A percentile compares a stretch with the other conserved stretches of the same genome.
phyloP scores from a whole-genome alignment of 768 basidiomycete species.

The Boletus barrowsii region DNA sequence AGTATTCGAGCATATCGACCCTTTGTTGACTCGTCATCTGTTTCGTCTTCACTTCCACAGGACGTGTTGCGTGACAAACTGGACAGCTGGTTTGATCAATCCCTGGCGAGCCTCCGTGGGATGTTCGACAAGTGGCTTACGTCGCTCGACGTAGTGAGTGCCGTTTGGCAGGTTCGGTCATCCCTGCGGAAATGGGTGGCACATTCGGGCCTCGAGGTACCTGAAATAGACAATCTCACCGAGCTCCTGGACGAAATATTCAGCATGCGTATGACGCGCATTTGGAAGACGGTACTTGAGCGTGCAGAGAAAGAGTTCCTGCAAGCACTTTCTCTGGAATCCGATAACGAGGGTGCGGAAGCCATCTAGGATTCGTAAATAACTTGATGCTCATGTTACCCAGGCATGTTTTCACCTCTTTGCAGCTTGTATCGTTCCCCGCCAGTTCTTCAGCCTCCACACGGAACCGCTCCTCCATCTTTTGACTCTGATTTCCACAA shows the following conservation, averaged over 20 bases:
- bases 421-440: slow-evolving; percentile 56
- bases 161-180: slow-evolving; percentile 69
- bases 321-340: slow-evolving; percentile 33
- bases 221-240: slow-evolving; percentile 46
- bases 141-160: slow-evolving; percentile 55
- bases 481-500: slow-evolving; percentile 51
- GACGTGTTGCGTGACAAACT: slow-evolving; percentile 46
- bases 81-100: slow-evolving; percentile 61
- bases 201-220: slow-evolving; percentile 40
- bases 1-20: slow-evolving; percentile 78
- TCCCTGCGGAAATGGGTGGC: slow-evolving; percentile 48
- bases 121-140: slow-evolving; percentile 56
- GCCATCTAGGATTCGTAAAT: not conserved
- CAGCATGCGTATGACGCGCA: slow-evolving; percentile 47
- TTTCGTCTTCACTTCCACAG: slow-evolving; percentile 49
- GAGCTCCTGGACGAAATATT: slow-evolving; percentile 52
- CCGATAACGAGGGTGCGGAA: slow-evolving; percentile 18
- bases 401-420: slow-evolving; percentile 49
- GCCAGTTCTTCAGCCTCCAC: slow-evolving; percentile 44
- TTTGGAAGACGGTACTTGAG: slow-evolving; percentile 56
- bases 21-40: slow-evolving; percentile 70
- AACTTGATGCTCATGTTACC: slow-evolving; percentile 8
- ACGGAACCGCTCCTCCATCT: slow-evolving; percentile 33
- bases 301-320: slow-evolving; percentile 47
- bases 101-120: slow-evolving; percentile 42